A percentile compares a stretch with the other conserved stretches of the same genome.
Conservation (phyloP, 148 eudicot genomes). For the Rhododendron vialii region DNA sequence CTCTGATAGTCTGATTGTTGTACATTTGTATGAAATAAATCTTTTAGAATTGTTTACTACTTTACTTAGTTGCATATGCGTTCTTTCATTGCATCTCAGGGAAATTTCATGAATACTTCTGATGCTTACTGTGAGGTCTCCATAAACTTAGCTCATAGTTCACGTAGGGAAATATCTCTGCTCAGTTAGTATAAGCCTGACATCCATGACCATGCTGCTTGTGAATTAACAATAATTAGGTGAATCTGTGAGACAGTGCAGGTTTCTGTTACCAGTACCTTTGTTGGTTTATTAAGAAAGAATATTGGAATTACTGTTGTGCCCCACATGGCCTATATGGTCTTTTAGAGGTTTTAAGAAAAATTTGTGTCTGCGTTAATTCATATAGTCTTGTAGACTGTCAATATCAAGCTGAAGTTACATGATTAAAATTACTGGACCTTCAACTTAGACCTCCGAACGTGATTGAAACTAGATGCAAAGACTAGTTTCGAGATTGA, state of each 20-base stretch:
- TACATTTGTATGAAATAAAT: not conserved
- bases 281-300: not conserved
- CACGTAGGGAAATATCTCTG: not conserved
- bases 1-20: not conserved
- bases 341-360: not conserved
- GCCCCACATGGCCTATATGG: not conserved
- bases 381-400: not conserved
- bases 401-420: conserved; percentile 2
- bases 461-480: not conserved
- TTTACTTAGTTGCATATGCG: not conserved
- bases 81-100: not conserved
- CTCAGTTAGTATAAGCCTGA: not conserved
- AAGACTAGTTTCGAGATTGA: not conserved
- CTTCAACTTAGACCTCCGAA: not conserved
- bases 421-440: not conserved
- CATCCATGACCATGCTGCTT: not conserved
- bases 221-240: not conserved
- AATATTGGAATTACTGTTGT: not conserved
- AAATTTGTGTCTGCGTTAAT: not conserved
- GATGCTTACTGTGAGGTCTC: not conserved
- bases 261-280: not conserved
- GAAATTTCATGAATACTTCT: not conserved
- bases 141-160: not conserved
- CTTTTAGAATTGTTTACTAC: not conserved
- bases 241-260: not conserved